Base-by-base conservation (phyloP, 2,329 filamentous ascomycete genomes). In the Stemphylium vesicarium region DNA sequence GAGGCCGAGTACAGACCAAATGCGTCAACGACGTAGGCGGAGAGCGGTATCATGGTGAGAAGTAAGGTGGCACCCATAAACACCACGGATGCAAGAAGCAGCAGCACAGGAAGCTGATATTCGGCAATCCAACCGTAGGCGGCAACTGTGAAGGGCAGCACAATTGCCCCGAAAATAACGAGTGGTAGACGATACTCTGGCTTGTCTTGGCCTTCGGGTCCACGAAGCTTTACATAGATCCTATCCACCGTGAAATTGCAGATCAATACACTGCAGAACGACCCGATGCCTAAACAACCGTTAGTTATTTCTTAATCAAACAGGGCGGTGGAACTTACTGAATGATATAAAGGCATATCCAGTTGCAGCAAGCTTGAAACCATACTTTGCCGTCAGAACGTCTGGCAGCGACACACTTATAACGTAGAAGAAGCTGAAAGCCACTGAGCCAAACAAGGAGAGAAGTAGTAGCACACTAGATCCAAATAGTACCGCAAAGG, bases 141-240 rank as follows among this genome's bases (percentile, higher is more conserved):
- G 0, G 71, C 65, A 8, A 84, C 66, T 12, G 77, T 66, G 2
- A 82, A 29, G 1, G 84, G 83, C 10, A 85, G 69, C 0, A 74
- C 39, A 32, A 83, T 63, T 1, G 73, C 78, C 8, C 82, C 81
- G 18, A 80, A 24, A n/a, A 84, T 78, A 35, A 77, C 64, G 0
- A 86, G 70, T 0, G 84, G 84, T 0, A 87, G 79, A 1, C 83
- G 81, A 64, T 79, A 82, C 65, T 86, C 84, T 1, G 84, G 83
- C 6, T 73, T 75, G 9, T 71, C 73, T 4, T 71, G 67, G 11
- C 78, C 78, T 3, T 75, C 58, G 55, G 79, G 64, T 5, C 65
- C 70, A 18, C 79, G 77, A 9, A 85, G 77, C 20, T 71, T 68
- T 39, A 83, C 65, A 68, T 85, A 86, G 50, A 86, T 81, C 29